Evolutionary conservation across 2,329 filamentous ascomycete genomes (phyloP).

Genomic region (Cercospora canescens): DNA sequence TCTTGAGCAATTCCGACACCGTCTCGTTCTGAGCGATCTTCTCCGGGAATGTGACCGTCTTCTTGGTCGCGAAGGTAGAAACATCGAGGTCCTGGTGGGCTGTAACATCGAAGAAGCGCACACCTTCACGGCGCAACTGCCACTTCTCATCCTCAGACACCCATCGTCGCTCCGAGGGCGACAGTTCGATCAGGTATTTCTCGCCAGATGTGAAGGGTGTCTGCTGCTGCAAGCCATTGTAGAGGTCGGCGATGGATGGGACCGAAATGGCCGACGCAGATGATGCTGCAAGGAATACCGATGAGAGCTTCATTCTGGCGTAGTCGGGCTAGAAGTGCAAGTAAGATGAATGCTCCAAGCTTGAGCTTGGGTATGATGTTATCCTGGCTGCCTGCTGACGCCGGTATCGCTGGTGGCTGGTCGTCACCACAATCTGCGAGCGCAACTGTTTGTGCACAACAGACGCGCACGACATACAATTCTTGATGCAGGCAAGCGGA

Average conservation of each 20-base stretch:
- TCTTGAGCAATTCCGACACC: slow-evolving; percentile 65
- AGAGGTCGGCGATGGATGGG: slow-evolving; percentile 22
- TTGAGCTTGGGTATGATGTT: background rate
- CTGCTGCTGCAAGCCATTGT: slow-evolving; percentile 28
- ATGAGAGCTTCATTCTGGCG: slow-evolving; percentile 27
- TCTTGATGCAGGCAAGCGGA: too few relatives aligned
- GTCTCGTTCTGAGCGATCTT: slow-evolving; percentile 65
- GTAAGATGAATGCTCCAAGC: background rate
- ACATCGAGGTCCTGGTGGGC: slow-evolving; percentile 43
- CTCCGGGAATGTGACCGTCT: slow-evolving; percentile 64
- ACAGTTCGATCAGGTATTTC: slow-evolving; percentile 76
- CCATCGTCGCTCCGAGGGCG: slow-evolving; percentile 80
- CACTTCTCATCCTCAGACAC: slow-evolving; percentile 95
- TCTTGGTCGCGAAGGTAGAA: slow-evolving; percentile 16
- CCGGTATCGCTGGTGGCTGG: slow-evolving; percentile 6
- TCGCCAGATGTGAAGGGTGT: slow-evolving; percentile 41
- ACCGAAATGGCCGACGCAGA: slow-evolving; percentile 27
- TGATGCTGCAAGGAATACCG: slow-evolving; percentile 24
- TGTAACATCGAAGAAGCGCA: slow-evolving; percentile 94
- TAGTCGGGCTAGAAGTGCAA: background rate
- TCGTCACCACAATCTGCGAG: background rate
- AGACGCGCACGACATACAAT: too few relatives aligned
- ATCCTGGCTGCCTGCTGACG: slow-evolving; percentile 3
- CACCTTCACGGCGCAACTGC: slow-evolving; percentile 77
- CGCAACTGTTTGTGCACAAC: too few relatives aligned